phyloP scores from a whole-genome alignment of 306 rosid species.

The Trichosanthes cucumerina region DNA sequence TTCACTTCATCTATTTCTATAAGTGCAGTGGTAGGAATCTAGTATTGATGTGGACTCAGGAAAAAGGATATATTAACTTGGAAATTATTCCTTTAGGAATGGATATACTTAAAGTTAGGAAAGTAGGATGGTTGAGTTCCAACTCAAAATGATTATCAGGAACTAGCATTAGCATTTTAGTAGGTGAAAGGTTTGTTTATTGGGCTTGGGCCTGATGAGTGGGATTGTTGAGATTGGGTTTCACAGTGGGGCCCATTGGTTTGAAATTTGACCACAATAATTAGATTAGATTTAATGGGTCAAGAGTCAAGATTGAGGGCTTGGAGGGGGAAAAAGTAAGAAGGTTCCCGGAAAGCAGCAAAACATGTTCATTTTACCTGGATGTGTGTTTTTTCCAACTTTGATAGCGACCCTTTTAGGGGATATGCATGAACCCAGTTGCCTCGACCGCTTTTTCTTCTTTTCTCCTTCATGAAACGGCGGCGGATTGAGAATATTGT shows the following conservation, averaged over 20 bases:
- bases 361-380: conserved; percentile 44
- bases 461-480: background rate
- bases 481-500: background rate
- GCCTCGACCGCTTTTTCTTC: background rate
- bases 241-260: background rate
- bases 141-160: too few species aligned
- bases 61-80: background rate
- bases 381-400: conserved; percentile 16
- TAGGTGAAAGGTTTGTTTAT: background rate
- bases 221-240: background rate
- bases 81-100: background rate
- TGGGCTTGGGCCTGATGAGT: background rate
- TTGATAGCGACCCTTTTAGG: conserved; percentile 9
- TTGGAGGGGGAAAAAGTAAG: background rate
- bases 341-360: conserved; percentile 31
- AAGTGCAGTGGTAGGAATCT: background rate
- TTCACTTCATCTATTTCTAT: background rate
- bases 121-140: too few species aligned
- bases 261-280: background rate
- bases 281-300: background rate
- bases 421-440: background rate
- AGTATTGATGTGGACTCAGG: background rate
- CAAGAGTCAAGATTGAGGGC: conserved; percentile 44
- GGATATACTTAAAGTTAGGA: too few species aligned
- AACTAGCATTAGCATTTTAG: too few species aligned